A percentile compares a stretch with the other conserved stretches of the same genome.
These are phyloP conservation scores for Solanum virginianum DNA, from an alignment of 257 asterid species.

Conservation along the genomic window DNA sequence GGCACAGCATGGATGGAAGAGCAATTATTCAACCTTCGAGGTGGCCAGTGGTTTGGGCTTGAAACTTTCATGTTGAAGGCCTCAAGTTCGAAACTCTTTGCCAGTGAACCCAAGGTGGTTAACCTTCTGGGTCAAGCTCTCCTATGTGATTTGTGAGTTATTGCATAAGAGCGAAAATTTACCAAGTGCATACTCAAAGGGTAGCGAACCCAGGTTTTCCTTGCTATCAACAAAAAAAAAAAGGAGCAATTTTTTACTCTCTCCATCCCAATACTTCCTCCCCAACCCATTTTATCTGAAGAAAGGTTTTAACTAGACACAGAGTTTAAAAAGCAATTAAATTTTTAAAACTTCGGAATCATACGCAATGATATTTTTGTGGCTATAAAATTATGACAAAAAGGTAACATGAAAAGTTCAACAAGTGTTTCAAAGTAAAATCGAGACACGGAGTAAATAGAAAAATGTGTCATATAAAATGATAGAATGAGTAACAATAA, in stretches of 20 bases:
- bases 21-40: no score
- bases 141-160: no score
- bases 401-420: not conserved
- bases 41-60: no score
- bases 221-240: no score
- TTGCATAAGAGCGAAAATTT: no score
- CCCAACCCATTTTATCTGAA: not conserved
- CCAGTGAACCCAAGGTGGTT: no score
- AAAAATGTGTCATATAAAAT: not conserved
- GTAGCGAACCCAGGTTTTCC: rapidly evolving
- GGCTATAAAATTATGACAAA: not conserved
- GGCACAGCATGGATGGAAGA: no score
- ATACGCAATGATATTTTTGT: not conserved
- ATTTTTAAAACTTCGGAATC: not conserved
- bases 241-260: no score
- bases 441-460: not conserved
- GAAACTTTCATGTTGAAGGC: no score
- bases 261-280: not conserved
- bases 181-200: no score
- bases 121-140: no score
- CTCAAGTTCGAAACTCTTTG: no score
- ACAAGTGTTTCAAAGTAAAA: not conserved
- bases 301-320: not conserved
- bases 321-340: not conserved
- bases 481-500: not conserved